These are phyloP conservation scores for Murraya paniculata DNA, from an alignment of 345 rosid species.

Conservation along the genomic window DNA sequence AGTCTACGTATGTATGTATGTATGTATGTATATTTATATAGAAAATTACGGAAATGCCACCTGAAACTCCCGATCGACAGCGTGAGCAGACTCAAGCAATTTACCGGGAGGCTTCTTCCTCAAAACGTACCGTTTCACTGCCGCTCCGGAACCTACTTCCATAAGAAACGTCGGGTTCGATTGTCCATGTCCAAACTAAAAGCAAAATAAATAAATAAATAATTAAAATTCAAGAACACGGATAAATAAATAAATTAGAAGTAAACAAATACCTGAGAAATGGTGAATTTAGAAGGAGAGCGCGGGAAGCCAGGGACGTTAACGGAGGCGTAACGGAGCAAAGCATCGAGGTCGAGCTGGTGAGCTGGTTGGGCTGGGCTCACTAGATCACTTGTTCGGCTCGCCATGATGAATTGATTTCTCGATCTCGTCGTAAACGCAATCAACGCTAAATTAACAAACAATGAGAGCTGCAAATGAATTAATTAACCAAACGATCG, in stretches of 20 bases:
- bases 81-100: constrained; percentile 85
- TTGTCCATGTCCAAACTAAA: constrained; percentile 88
- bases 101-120: constrained; percentile 95
- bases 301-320: constrained; percentile 69
- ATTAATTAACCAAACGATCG: background rate
- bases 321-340: constrained; percentile 51
- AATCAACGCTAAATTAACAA: background rate
- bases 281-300: constrained; percentile 51
- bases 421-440: background rate
- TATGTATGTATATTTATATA: too few species aligned
- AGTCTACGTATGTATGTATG: too few species aligned
- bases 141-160: constrained; percentile 48
- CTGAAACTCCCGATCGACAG: constrained; percentile 71
- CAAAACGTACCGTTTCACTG: constrained; percentile 71
- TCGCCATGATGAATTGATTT: constrained; percentile 42
- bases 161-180: constrained; percentile 86
- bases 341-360: constrained; percentile 56
- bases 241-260: background rate
- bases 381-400: constrained; percentile 56
- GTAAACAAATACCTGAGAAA: constrained; percentile 50
- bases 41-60: background rate
- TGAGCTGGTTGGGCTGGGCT: constrained; percentile 48
- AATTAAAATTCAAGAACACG: background rate
- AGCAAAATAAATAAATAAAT: background rate
- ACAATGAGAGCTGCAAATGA: background rate